Conservation (phyloP, 129 eudicot species). For the Deinandra increscens region DNA sequence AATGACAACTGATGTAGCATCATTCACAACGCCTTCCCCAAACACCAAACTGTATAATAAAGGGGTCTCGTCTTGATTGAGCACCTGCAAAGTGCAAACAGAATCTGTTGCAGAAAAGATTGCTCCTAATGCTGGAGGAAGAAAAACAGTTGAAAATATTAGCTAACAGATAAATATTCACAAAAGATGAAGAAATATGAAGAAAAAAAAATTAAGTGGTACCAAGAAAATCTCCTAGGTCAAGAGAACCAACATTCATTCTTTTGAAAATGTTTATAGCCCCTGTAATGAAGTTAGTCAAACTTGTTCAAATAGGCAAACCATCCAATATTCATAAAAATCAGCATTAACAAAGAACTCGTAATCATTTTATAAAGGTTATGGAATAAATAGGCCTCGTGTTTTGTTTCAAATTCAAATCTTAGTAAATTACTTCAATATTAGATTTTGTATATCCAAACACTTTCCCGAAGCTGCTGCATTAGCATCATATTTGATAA, state of each 20-base stretch:
- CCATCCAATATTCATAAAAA: neutral
- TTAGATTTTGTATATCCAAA: neutral
- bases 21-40: slow-evolving; percentile 91
- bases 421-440: neutral
- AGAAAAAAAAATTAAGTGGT: slow-evolving; percentile 20
- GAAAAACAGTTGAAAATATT: slow-evolving; percentile 12
- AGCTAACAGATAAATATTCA: neutral
- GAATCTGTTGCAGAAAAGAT: slow-evolving; percentile 78
- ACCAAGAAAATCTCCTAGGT: slow-evolving; percentile 79
- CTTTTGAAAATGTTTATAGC: slow-evolving; percentile 55
- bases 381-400: neutral
- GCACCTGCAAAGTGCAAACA: slow-evolving; percentile 81
- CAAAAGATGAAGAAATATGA: slow-evolving; percentile 2
- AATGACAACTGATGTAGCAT: slow-evolving; percentile 82
- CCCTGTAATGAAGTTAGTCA: slow-evolving; percentile 40
- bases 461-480: neutral
- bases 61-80: slow-evolving; percentile 86
- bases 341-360: slow-evolving; percentile 1
- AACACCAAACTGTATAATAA: slow-evolving; percentile 77
- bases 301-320: slow-evolving; percentile 6
- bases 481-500: neutral
- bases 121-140: slow-evolving; percentile 50
- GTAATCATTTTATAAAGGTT: neutral
- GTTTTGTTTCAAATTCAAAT: neutral
- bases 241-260: slow-evolving; percentile 65